Evolutionary conservation across 495 filamentous ascomycete species (phyloP).

Genomic region (Daldinia caldariorum): DNA sequence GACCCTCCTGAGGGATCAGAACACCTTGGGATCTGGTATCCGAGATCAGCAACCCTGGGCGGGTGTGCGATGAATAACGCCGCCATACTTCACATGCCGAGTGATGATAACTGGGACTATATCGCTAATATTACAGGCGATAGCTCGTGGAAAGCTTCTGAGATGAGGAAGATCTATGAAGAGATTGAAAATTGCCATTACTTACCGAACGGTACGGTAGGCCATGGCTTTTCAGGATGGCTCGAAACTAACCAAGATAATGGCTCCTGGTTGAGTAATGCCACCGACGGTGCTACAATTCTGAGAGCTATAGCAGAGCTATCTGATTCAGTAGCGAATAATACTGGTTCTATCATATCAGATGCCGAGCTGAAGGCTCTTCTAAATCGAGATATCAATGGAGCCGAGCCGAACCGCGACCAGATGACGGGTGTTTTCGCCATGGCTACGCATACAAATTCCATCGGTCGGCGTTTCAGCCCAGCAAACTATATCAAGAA

Average conservation of each 20-base stretch:
- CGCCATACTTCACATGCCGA: conserved; percentile 40
- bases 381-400: conserved; percentile 46
- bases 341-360: conserved; percentile 29
- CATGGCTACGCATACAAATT: conserved; percentile 50
- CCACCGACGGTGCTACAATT: conserved; percentile 48
- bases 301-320: conserved; percentile 51
- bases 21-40: conserved; percentile 50
- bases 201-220: conserved; percentile 43
- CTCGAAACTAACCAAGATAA: conserved; percentile 49
- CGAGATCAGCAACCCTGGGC: conserved; percentile 47
- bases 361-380: conserved; percentile 34
- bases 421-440: conserved; percentile 49
- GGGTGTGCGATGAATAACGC: conserved; percentile 49
- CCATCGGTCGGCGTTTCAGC: conserved; percentile 47
- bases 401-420: conserved; percentile 44
- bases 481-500: conserved; percentile 50
- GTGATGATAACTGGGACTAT: conserved; percentile 47
- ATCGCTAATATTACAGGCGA: conserved; percentile 53
- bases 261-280: conserved; percentile 49
- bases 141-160: conserved; percentile 48
- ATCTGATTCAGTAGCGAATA: conserved; percentile 40
- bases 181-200: conserved; percentile 55
- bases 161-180: conserved; percentile 51
- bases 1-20: conserved; percentile 49
- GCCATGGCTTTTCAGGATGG: conserved; percentile 55